phyloP scores from a whole-genome alignment of 768 basidiomycete species.

The Ephemerocybe angulata region DNA sequence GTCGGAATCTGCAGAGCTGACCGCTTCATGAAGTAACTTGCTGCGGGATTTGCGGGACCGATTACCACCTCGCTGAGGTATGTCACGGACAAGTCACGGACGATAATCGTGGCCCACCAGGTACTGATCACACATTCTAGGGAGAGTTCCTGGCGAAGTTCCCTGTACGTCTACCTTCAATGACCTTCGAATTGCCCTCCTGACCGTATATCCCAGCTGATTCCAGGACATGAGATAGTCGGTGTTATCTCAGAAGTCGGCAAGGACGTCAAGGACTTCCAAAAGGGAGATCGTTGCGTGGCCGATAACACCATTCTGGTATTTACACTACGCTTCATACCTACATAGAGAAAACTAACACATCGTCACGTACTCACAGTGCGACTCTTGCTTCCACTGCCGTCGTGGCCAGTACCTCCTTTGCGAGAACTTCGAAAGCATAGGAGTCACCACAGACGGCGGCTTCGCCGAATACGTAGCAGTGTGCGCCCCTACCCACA shows the following conservation, averaged over 20 bases:
- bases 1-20: too few relatives aligned
- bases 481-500: slow-evolving; percentile 73
- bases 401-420: slow-evolving; percentile 76
- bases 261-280: slow-evolving; percentile 75
- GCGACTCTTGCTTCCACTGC: slow-evolving; percentile 85
- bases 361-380: slow-evolving; percentile 38
- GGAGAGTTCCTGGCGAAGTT: slow-evolving; percentile 72
- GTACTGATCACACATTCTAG: slow-evolving; percentile 14
- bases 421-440: slow-evolving; percentile 81
- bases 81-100: too few relatives aligned
- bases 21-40: slow-evolving; percentile 26
- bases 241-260: slow-evolving; percentile 72
- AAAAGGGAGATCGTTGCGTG: slow-evolving; percentile 76
- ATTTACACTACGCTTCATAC: slow-evolving; percentile 6
- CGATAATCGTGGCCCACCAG: neutral
- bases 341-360: neutral
- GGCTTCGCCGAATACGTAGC: slow-evolving; percentile 89
- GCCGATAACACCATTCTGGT: slow-evolving; percentile 71
- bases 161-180: slow-evolving; percentile 42
- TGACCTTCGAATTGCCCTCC: neutral
- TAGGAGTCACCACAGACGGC: slow-evolving; percentile 77
- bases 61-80: slow-evolving; percentile 47
- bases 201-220: slow-evolving; percentile 25
- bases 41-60: slow-evolving; percentile 66
- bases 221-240: slow-evolving; percentile 51